These are phyloP conservation scores for Coriolopsis trogii DNA, from an alignment of 1,284 basidiomycete species.

Conservation along the genomic window DNA sequence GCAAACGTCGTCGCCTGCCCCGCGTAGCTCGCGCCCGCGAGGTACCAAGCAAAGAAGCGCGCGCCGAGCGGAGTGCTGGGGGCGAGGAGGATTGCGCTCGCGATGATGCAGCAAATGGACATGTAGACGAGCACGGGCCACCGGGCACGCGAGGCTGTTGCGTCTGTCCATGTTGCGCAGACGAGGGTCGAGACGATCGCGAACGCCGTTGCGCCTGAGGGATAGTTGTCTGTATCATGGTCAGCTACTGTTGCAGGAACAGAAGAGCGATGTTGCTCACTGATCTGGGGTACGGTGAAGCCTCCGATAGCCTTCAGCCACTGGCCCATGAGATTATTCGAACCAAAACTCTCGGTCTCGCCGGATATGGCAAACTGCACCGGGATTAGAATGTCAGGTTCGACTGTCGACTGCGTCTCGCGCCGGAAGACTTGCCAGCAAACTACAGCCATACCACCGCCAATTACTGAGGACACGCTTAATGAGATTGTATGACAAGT, in stretches of 20 bases:
- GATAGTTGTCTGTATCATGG: constrained; percentile 57
- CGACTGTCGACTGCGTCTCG: background rate
- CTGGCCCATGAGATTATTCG: constrained; percentile 78
- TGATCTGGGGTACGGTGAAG: constrained; percentile 63
- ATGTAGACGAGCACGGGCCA: constrained; percentile 72
- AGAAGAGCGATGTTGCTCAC: constrained; percentile 31
- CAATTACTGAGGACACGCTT: constrained; percentile 62
- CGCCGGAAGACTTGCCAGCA: constrained; percentile 46
- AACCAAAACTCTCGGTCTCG: constrained; percentile 71
- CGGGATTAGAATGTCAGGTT: background rate
- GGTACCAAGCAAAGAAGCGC: constrained; percentile 71
- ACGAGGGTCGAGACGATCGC: constrained; percentile 64
- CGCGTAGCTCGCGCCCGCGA: constrained; percentile 65
- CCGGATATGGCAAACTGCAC: constrained; percentile 62
- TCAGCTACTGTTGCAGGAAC: background rate
- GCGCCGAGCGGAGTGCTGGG: constrained; percentile 57
- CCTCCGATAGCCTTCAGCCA: constrained; percentile 68
- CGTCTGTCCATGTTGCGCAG: constrained; percentile 66
- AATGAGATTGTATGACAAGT: constrained; percentile 52
- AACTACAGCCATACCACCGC: constrained; percentile 71
- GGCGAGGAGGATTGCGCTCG: constrained; percentile 60
- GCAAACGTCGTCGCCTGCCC: constrained; percentile 74
- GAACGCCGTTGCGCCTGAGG: constrained; percentile 66
- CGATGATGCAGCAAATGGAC: constrained; percentile 53
- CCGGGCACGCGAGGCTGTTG: constrained; percentile 46